Conservation (phyloP, 2,329 filamentous ascomycete species). For the Apiospora kogelbergensis region DNA sequence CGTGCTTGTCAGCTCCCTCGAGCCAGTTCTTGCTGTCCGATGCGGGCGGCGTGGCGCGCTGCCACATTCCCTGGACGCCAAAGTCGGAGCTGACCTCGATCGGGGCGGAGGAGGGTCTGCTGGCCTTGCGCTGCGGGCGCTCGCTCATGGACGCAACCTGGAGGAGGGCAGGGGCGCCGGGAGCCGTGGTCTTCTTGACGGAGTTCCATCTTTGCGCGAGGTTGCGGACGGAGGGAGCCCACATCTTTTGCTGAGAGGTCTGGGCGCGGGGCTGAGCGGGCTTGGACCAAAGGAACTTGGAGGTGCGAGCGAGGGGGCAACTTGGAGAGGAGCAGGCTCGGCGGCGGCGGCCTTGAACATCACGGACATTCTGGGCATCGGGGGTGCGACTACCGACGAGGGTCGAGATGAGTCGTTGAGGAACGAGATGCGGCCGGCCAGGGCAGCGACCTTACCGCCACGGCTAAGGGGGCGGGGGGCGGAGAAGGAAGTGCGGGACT, state of each 20-base stretch:
- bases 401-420: not conserved
- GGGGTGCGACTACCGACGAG: not conserved
- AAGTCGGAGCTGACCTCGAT: conserved; percentile 16
- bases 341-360: not conserved
- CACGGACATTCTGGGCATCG: not conserved
- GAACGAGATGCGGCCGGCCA: conserved; percentile 4
- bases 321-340: not conserved
- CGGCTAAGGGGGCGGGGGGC: not conserved
- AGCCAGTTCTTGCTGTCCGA: not conserved
- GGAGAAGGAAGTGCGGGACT: not conserved
- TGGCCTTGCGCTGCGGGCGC: not conserved
- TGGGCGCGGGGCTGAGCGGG: not conserved
- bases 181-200: no score
- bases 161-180: no score
- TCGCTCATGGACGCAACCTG: not conserved
- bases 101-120: conserved; percentile 9
- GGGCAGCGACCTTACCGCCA: conserved; percentile 1
- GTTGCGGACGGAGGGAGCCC: conserved; percentile 11
- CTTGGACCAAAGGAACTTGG: conserved; percentile 19
- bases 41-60: not conserved
- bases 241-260: conserved; percentile 12
- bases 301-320: no score
- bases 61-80: conserved; percentile 24
- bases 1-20: not conserved
- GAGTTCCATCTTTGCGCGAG: not conserved